Evolutionary conservation across 2,329 filamentous ascomycete species (phyloP).

Genomic region (Plenodomus lindquistii): DNA sequence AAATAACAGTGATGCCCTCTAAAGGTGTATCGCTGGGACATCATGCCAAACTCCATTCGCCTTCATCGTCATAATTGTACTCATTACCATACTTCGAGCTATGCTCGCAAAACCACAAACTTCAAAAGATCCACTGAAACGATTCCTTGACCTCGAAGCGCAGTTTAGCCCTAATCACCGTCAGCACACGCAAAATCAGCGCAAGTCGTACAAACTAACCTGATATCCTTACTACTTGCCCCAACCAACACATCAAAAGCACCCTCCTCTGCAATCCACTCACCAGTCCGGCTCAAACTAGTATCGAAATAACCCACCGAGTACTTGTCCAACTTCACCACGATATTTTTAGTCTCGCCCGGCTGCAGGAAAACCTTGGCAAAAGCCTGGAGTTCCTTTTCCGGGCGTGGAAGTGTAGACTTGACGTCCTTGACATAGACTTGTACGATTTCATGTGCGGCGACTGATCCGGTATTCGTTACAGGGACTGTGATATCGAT

Average conservation of each 20-base stretch:
- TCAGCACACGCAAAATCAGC: conserved; percentile 12
- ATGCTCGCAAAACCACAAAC: too few relatives aligned
- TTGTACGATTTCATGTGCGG: conserved; percentile 69
- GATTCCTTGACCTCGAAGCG: conserved; percentile 65
- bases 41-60: conserved; percentile 2
- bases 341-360: conserved; percentile 41
- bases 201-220: conserved; percentile 51
- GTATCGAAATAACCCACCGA: conserved; percentile 66
- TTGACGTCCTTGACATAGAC: conserved; percentile 68
- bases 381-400: conserved; percentile 73
- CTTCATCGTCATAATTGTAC: neutral
- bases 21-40: neutral
- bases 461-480: conserved; percentile 60
- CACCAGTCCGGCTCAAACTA: conserved; percentile 48
- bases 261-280: conserved; percentile 70
- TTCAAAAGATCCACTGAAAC: conserved; percentile 67
- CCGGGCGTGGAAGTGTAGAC: conserved; percentile 65
- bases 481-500: conserved; percentile 57
- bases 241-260: conserved; percentile 64
- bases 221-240: conserved; percentile 65
- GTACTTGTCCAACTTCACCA: conserved; percentile 49
- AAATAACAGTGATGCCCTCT: neutral
- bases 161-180: conserved; percentile 47
- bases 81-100: neutral
- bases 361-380: conserved; percentile 49